Percentiles rank a stretch among this genome's conserved stretches.
phyloP scores from a whole-genome alignment of 139 green algal genomes.

The Eudorina sp. region DNA sequence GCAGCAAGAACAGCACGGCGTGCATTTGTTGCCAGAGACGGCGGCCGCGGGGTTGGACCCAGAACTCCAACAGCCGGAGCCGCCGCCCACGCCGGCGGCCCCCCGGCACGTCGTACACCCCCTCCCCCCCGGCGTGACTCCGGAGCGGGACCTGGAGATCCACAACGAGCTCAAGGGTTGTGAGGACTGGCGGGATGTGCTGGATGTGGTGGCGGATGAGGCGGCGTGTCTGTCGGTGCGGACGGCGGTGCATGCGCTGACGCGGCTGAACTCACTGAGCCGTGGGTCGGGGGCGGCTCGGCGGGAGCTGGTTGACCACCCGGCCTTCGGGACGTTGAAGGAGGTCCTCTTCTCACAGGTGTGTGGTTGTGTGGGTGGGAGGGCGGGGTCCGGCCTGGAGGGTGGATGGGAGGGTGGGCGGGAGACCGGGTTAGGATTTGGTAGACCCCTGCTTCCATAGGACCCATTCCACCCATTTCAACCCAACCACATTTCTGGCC shows the following conservation, averaged over 20 bases:
- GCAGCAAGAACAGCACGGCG: too few species aligned
- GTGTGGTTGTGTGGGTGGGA: neutral
- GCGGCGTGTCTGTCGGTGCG: neutral
- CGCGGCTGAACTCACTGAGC: constrained; percentile 21
- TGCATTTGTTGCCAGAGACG: too few species aligned
- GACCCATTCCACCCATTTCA: too few species aligned
- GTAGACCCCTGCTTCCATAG: too few species aligned
- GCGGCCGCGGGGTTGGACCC: neutral
- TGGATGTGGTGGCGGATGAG: constrained; percentile 53
- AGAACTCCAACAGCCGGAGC: neutral
- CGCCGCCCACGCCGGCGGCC: neutral
- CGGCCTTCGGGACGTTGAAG: neutral
- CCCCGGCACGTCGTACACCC: neutral
- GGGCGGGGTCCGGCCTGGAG: neutral
- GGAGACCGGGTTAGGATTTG: too few species aligned
- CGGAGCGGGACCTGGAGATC: constrained; percentile 25
- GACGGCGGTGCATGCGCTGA: constrained; percentile 30
- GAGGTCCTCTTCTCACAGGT: constrained; percentile 20
- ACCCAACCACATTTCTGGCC: too few species aligned
- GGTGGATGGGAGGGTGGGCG: neutral
- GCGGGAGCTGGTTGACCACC: constrained; percentile 1
- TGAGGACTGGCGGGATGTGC: constrained; percentile 56
- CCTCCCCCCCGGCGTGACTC: neutral
- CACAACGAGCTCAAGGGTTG: constrained; percentile 51
- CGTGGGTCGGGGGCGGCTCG: neutral